These are phyloP conservation scores for Malassezia globosa DNA, from an alignment of 1,284 basidiomycete species.

Conservation along the genomic window DNA sequence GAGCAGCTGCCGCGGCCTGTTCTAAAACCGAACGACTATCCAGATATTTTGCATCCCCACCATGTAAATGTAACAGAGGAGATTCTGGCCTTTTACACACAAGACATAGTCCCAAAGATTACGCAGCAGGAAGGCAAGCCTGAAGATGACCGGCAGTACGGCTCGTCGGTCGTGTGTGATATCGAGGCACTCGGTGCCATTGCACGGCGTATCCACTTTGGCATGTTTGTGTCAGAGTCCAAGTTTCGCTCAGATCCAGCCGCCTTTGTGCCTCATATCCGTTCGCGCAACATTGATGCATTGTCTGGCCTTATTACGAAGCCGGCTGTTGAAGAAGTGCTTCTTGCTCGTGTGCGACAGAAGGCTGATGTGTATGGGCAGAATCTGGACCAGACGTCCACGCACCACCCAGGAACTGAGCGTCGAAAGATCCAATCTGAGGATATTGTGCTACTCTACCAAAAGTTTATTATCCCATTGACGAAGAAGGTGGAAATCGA, in stretches of 20 bases:
- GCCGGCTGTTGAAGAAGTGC: slow-evolving; percentile 77
- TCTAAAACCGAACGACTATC: slow-evolving; percentile 64
- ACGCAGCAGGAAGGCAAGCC: slow-evolving; percentile 51
- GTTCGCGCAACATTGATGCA: slow-evolving; percentile 61
- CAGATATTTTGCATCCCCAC: slow-evolving; percentile 63
- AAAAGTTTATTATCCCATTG: slow-evolving; percentile 86
- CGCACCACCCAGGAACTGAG: background rate
- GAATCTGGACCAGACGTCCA: slow-evolving; percentile 56
- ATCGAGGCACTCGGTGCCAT: slow-evolving; percentile 87
- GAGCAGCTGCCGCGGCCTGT: slow-evolving; percentile 70
- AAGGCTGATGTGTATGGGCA: slow-evolving; percentile 88
- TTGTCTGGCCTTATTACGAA: slow-evolving; percentile 78
- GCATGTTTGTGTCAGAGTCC: slow-evolving; percentile 95
- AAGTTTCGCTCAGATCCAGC: slow-evolving; percentile 78
- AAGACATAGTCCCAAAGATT: slow-evolving; percentile 69
- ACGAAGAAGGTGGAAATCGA: slow-evolving; percentile 94
- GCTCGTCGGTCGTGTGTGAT: slow-evolving; percentile 83
- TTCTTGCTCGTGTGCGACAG: slow-evolving; percentile 74
- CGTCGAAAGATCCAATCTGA: slow-evolving; percentile 73
- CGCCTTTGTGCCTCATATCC: slow-evolving; percentile 82
- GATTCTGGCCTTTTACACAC: slow-evolving; percentile 79
- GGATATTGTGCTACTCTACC: slow-evolving; percentile 81
- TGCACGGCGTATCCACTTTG: slow-evolving; percentile 91
- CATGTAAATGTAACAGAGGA: slow-evolving; percentile 79
- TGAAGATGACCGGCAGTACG: slow-evolving; percentile 93